Conservation (phyloP, 306 rosid species). For the Oemleria cerasiformis region DNA sequence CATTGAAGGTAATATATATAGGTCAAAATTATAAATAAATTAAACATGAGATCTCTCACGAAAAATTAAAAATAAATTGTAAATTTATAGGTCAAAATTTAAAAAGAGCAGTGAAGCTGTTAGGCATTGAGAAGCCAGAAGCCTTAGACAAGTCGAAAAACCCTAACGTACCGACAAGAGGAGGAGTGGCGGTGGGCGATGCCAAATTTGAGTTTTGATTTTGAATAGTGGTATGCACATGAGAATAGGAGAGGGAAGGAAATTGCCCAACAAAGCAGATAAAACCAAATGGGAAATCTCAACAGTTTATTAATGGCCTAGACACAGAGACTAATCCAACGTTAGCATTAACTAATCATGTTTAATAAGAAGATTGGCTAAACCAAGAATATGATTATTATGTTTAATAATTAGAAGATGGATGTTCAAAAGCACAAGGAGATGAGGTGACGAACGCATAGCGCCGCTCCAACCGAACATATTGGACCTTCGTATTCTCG, state of each 20-base stretch:
- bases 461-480: constrained; percentile 26
- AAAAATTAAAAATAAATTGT: background rate
- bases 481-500: constrained; percentile 33
- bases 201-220: constrained; percentile 4
- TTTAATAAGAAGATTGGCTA: constrained; percentile 16
- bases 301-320: constrained; percentile 25
- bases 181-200: constrained; percentile 10
- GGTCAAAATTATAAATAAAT: too few species aligned
- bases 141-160: background rate
- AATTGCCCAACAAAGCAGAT: background rate
- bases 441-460: constrained; percentile 49
- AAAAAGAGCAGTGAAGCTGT: background rate
- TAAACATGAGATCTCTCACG: too few species aligned
- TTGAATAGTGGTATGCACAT: constrained; percentile 25
- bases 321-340: constrained; percentile 12
- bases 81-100: background rate
- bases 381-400: constrained; percentile 9
- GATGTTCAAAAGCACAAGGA: constrained; percentile 1
- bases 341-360: constrained; percentile 17
- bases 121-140: background rate
- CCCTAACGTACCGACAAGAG: constrained; percentile 3
- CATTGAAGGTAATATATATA: too few species aligned
- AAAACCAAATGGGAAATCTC: constrained; percentile 10
- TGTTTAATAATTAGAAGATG: too few species aligned
- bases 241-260: background rate